phyloP scores from a whole-genome alignment of 2,329 filamentous ascomycete genomes.

The Aspergillus ibericus region DNA sequence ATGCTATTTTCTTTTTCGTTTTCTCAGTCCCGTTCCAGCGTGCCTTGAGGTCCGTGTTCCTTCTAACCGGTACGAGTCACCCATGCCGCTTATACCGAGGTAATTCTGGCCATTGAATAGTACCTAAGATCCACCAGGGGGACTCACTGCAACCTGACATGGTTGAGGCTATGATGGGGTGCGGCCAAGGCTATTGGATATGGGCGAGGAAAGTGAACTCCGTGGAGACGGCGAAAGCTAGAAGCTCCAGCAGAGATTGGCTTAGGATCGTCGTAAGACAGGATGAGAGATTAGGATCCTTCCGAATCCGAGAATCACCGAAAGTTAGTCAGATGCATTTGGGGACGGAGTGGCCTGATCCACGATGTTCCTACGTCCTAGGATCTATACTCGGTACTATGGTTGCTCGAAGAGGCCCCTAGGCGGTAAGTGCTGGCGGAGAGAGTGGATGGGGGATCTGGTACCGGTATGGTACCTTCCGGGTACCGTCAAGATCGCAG shows the following conservation, averaged over 20 bases:
- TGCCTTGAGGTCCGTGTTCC: no score
- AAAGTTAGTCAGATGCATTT: background rate
- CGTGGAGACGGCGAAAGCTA: background rate
- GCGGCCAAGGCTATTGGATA: background rate
- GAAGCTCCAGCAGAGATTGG: background rate
- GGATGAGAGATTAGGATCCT: background rate
- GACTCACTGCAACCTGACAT: background rate
- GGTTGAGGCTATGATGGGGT: background rate
- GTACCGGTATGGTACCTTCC: background rate
- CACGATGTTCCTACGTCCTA: background rate
- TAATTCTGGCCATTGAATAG: background rate
- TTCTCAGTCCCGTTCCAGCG: background rate
- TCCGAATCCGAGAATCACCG: background rate
- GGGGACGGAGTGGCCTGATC: background rate
- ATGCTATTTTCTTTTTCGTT: background rate
- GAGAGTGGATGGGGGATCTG: background rate
- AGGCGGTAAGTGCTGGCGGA: background rate
- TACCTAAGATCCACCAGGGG: background rate
- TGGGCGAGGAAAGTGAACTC: background rate
- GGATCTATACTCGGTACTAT: background rate
- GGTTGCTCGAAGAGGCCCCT: background rate
- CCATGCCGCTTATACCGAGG: background rate
- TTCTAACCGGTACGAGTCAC: background rate
- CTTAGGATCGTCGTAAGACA: background rate
- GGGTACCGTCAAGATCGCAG: background rate